A percentile compares a stretch with the other conserved stretches of the same genome.
Evolutionary conservation across 352 stramenopile genomes (phyloP).

Genomic region (Pythium apleroticum): DNA sequence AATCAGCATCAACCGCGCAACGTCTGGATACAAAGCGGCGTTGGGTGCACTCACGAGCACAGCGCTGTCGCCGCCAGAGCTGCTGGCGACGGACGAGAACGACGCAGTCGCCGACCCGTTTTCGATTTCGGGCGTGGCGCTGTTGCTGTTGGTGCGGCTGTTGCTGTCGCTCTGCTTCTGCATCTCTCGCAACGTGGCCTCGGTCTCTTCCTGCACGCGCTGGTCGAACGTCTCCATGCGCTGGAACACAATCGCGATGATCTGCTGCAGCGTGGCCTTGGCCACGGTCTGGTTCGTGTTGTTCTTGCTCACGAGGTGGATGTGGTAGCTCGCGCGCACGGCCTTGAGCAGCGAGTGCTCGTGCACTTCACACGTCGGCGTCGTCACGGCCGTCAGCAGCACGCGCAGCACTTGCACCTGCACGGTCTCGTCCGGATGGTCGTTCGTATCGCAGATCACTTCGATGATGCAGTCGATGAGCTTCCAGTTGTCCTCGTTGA

Average conservation of each 20-base stretch:
- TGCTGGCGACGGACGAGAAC: constrained; percentile 20
- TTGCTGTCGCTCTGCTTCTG: constrained; percentile 30
- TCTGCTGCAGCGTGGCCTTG: constrained; percentile 97
- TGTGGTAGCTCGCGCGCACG: constrained; percentile 95
- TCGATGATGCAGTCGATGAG: constrained; percentile 89
- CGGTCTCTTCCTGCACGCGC: constrained; percentile 70
- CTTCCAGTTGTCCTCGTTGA: constrained; percentile 61
- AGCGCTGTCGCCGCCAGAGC: background rate
- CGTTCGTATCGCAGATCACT: constrained; percentile 89
- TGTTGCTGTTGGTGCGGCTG: constrained; percentile 15
- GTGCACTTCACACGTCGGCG: constrained; percentile 88
- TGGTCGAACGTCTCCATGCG: constrained; percentile 93
- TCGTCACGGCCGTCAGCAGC: constrained; percentile 90
- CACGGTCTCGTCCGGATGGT: constrained; percentile 89
- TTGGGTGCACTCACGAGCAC: constrained; percentile 12
- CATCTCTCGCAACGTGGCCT: constrained; percentile 51
- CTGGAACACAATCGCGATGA: constrained; percentile 96
- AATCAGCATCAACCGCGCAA: constrained; percentile 19
- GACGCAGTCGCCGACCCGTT: constrained; percentile 15
- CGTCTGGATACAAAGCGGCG: constrained; percentile 46
- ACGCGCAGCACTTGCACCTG: constrained; percentile 94
- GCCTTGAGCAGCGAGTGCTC: constrained; percentile 93
- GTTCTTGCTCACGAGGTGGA: constrained; percentile 93
- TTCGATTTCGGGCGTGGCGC: background rate
- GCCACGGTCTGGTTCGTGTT: constrained; percentile 95